These are phyloP conservation scores for Picochlorum sp. DNA, from an alignment of 139 green algal species.

Conservation along the genomic window DNA sequence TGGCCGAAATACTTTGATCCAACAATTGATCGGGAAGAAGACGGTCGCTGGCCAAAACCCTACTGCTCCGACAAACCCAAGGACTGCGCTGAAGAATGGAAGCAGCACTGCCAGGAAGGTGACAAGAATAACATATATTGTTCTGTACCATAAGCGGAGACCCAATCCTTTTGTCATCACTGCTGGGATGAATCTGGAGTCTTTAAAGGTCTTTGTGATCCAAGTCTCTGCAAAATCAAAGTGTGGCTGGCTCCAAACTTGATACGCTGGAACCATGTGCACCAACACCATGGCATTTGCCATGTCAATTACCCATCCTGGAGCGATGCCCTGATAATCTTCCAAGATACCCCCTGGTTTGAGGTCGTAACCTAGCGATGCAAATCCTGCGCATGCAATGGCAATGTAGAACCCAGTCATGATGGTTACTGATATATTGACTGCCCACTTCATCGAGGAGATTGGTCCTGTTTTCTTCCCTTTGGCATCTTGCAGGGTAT, in stretches of 20 bases:
- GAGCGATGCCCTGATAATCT: constrained; percentile 9
- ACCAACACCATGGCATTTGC: constrained; percentile 32
- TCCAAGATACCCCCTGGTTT: constrained; percentile 8
- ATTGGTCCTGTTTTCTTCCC: constrained; percentile 1
- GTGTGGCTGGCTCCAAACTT: constrained; percentile 21
- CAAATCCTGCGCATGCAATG: constrained; percentile 18
- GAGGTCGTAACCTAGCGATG: constrained; percentile 15
- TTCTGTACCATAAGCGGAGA: constrained; percentile 7
- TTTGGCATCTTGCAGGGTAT: constrained; percentile 10
- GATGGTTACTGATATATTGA: constrained; percentile 4
- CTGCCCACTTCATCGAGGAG: constrained; percentile 3
- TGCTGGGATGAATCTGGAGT: too few relatives aligned
- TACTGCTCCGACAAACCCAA: constrained; percentile 20
- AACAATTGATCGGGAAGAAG: constrained; percentile 10
- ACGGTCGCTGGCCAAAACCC: constrained; percentile 25
- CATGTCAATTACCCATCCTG: constrained; percentile 22
- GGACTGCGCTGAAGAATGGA: constrained; percentile 18
- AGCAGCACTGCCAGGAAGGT: constrained; percentile 16
- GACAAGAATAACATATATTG: constrained; percentile 6
- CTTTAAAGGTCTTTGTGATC: background rate
- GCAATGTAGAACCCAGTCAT: constrained; percentile 23
- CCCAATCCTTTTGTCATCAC: background rate
- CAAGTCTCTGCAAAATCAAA: constrained; percentile 4
- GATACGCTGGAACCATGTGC: constrained; percentile 18
- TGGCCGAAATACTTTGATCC: background rate